Evolutionary conservation across 495 filamentous ascomycete species (phyloP), one percentile per base, ranked within the genome.

Genomic region (Podospora tetraspora): DNA sequence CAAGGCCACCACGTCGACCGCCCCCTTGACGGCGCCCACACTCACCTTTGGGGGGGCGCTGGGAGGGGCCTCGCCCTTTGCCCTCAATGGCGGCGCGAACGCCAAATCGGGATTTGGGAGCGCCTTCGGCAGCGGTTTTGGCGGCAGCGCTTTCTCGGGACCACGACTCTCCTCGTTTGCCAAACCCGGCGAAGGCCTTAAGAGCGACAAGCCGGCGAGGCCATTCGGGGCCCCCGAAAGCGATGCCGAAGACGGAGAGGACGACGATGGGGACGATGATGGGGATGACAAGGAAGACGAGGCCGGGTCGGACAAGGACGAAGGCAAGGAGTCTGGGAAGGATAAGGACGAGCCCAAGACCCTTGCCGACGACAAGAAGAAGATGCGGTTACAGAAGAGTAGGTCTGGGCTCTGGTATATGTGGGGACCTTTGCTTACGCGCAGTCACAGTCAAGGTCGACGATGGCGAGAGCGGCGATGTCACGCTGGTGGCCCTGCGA

Each of bases 401-500:
- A 82, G 77, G 86, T 77, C 57, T 19, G 57, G 27, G 16, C 37
- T 61, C 21, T 59, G 34, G 9, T 30, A 61, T 56, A 62, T 25
- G 59, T 32, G 22, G 59, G 59, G 69, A 37, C 22, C 34, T 34
- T 27, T 70, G 83, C 62, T 70, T 67, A 70, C 63, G 3, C 59
- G 1, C 1, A 5, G 11, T 25, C 19, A 25, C 67, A 82, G 83
- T 83, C 72, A 77, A 78, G 43, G 76, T 86, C 23, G 80, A 87
- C 59, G 83, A 87, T 67, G 91, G 93, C 43, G 90, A 95, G 72
- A 90, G 90, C 34, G 90, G 89, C 56, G 93, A 97, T 72, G 89
- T 79, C 76, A 76, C 94, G 82, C 78, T 85, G 72, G 59, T 91
- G 73, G 82, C 90, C 83, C 75, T 85, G 5, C 79, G 84, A 10